Base-by-base conservation (phyloP, 257 asterid genomes). In the Solanum neorickii region DNA sequence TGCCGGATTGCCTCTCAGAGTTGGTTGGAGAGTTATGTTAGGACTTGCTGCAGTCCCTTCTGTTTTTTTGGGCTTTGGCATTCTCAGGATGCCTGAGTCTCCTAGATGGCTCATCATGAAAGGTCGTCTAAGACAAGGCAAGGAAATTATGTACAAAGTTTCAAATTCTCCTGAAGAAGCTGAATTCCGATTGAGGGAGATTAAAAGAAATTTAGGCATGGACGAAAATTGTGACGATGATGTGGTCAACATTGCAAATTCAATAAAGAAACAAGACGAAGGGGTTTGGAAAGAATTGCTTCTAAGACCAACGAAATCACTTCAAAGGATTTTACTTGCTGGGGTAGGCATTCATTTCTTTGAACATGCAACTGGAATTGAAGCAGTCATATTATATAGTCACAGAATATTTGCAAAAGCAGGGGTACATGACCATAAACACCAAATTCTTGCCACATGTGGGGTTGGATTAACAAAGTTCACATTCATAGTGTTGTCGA, bases 11-110 rank as follows among this genome's bases (percentile, higher is more conserved):
- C 83, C 93, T 2, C 74, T 93, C 77, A 74, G 85, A 16, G 84
- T 93, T 5, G 94, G 93, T 1, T 95, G 98, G 98, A 83, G 98
- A 87, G 56, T 95, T 18, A 95, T 95, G 98, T 95, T 95, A 27
- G 98, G 98, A 9, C 75, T 95, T 5, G 96, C 96, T 0, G 94
- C 98, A 3, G 35, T 92, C 12, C 98, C 98, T 7, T 94, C 98
- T 14, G 72, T 95, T 11, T 73, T 86, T 69, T 59, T 95, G 83
- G 95, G 95, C 2, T 41, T 92, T 78, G 98, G 98, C 7, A 42
- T 93, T 2, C 78, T 91, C 0, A 88, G 86, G 59, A 92, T 95
- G 97, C 98, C 98, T 2, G 98, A 95, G 88, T 95, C 98, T 2
- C 98, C 98, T 3, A 91, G 98, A 88, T 95, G 98, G 98, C 92